Evolutionary conservation across 2,329 filamentous ascomycete species (phyloP).

Genomic region (Xylaria digitata): DNA sequence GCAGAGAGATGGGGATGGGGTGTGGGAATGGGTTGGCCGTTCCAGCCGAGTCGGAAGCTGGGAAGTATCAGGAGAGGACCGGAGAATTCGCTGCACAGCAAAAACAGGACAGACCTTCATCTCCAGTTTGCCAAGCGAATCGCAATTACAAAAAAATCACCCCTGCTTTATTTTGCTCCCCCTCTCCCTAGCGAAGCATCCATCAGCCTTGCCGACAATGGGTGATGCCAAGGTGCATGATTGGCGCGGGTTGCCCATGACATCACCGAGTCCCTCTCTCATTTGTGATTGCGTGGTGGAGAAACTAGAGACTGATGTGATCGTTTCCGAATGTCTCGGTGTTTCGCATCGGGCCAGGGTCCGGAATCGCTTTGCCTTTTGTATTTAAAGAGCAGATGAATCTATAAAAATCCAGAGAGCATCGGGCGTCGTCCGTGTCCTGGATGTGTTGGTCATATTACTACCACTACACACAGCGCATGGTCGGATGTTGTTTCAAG

Average conservation of each 20-base stretch:
- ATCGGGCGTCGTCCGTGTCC: not conserved
- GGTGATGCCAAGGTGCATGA: conserved; percentile 19
- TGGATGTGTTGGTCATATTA: not conserved
- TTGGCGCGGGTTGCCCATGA: conserved; percentile 32
- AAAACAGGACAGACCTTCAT: conserved; percentile 27
- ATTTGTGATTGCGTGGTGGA: conserved; percentile 23
- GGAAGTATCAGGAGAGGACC: conserved; percentile 11
- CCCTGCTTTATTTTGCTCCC: not conserved
- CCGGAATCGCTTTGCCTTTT: not conserved
- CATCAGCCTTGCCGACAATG: conserved; percentile 31
- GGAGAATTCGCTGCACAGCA: conserved; percentile 20
- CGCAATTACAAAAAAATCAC: conserved; percentile 12
- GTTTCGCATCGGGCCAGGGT: not conserved
- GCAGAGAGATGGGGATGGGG: not conserved
- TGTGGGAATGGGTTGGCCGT: not conserved
- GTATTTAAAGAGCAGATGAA: not conserved
- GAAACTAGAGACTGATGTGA: conserved; percentile 3
- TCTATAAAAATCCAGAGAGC: not conserved
- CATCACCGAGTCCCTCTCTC: conserved; percentile 26
- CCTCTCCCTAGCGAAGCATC: conserved; percentile 8
- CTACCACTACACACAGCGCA: not conserved
- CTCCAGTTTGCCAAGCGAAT: conserved; percentile 30
- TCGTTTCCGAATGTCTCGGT: conserved; percentile 6
- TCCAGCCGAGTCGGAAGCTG: not conserved
- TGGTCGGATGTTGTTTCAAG: conserved; percentile 3